Conservation (phyloP, 352 stramenopile genomes). For the Pythium oligandrum region DNA sequence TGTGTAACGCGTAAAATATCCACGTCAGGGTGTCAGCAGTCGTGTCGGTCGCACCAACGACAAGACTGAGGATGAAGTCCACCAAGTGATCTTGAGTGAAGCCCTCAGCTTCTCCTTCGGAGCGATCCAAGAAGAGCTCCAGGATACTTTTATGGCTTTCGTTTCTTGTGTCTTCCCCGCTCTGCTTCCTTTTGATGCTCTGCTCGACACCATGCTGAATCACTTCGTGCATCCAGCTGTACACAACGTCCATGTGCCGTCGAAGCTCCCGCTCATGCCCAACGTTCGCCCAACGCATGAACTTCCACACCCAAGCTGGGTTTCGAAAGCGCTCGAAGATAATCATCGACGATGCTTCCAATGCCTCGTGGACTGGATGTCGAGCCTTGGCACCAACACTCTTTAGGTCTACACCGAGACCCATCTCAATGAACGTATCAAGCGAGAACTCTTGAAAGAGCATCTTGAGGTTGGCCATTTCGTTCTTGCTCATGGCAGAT, state of each 20-base stretch:
- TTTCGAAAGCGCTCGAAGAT: conserved; percentile 39
- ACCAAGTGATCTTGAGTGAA: conserved; percentile 29
- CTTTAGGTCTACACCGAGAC: conserved; percentile 43
- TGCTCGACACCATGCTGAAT: conserved; percentile 40
- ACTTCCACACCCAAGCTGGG: conserved; percentile 49
- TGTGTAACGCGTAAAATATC: conserved; percentile 61
- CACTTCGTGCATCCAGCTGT: conserved; percentile 37
- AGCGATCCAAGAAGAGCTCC: conserved; percentile 9
- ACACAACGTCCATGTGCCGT: conserved; percentile 23
- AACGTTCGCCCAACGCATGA: conserved; percentile 38
- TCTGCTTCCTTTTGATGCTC: conserved; percentile 7
- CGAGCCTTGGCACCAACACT: conserved; percentile 28
- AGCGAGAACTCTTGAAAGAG: conserved; percentile 49
- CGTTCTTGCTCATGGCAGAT: neutral
- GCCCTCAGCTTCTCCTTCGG: conserved; percentile 13
- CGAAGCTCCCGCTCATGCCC: conserved; percentile 32
- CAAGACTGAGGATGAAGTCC: conserved; percentile 59
- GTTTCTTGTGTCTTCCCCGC: conserved; percentile 18
- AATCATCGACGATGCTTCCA: conserved; percentile 29
- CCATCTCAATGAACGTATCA: conserved; percentile 52
- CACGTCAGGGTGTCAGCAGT: conserved; percentile 62
- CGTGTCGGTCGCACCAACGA: conserved; percentile 69
- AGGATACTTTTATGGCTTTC: conserved; percentile 19
- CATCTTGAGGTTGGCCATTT: conserved; percentile 18
- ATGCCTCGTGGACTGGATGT: conserved; percentile 42